Conservation (phyloP, 495 filamentous ascomycete species). For the Penicillium steckii region DNA sequence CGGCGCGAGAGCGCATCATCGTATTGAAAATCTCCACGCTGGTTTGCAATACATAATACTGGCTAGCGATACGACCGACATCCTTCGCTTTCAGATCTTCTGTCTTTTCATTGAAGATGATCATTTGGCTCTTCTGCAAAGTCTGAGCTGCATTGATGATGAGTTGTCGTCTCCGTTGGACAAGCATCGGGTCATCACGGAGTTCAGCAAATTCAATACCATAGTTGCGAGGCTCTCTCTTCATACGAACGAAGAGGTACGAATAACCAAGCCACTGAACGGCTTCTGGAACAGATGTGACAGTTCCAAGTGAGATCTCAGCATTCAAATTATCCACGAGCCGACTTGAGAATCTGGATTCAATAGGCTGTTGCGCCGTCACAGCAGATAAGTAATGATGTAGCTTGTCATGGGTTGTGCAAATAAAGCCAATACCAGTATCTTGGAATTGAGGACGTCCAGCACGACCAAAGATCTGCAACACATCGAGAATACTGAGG, state of each 20-base stretch:
- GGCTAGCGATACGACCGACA: constrained; percentile 92
- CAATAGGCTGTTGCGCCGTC: constrained; percentile 93
- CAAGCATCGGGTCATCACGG: constrained; percentile 78
- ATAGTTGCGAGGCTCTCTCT: constrained; percentile 84
- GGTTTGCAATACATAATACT: constrained; percentile 90
- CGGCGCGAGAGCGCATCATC: constrained; percentile 77
- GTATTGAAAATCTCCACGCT: constrained; percentile 95
- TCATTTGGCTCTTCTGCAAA: constrained; percentile 93
- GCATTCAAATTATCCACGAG: constrained; percentile 97
- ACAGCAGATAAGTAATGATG: constrained; percentile 91
- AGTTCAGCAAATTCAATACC: constrained; percentile 96
- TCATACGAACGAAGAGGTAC: constrained; percentile 95
- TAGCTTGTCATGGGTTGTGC: constrained; percentile 88
- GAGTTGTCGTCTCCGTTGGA: constrained; percentile 76
- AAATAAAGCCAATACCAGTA: constrained; percentile 94
- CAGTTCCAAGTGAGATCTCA: constrained; percentile 89
- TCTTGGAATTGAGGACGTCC: constrained; percentile 97
- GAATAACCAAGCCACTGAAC: constrained; percentile 98
- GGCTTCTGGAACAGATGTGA: constrained; percentile 90
- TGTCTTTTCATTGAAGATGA: constrained; percentile 92
- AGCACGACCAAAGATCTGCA: constrained; percentile 98
- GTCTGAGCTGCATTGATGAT: constrained; percentile 83
- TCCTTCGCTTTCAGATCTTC: constrained; percentile 91
- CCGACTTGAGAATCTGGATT: constrained; percentile 86
- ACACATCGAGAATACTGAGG: constrained; percentile 91